Evolutionary conservation across 1,139 yeast species (phyloP), one percentile per base, ranked within the genome.

Genomic region (Yamadazyma sp.): DNA sequence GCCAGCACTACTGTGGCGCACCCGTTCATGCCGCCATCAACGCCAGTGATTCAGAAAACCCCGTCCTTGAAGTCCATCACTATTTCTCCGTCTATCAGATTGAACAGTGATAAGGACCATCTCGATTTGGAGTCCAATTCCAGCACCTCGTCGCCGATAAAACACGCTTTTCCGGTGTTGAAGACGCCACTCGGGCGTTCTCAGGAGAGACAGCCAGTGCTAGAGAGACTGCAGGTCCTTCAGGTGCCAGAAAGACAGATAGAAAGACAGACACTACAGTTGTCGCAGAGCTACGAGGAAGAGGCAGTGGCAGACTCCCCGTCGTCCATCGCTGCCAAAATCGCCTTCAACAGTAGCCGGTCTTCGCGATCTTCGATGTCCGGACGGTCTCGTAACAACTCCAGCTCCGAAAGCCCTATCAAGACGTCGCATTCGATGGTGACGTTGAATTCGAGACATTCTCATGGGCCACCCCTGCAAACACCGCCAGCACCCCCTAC

Each of bases 31-130:
- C 29, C 47, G 7, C 60, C 61, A 7, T 45, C 48, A 3, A 53
- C 59, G 14, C 61, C 63, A 14, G 38, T 47, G 16, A 45, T 52
- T 13, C 46, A 43, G n/a, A 57, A 59, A 38, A 56, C 70, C 2
- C 66, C 70, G 6, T 65, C 71, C 2, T 47, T 67, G 20, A 67
- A 67, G 40, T 64, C 72, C 9, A 56, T 67, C 23, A 65, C 72
- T 3, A 67, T 67, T 6, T 66, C 73, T 4, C 73, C 73, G 3
- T 64, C 68, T 27, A 47, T 59, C 2, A 46, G 69, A 34, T 25
- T 45, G 15, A 44, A 45, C 17, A 38, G 42, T 3, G 49, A 44
- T 6, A 29, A 31, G 14, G 51, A 47, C 22, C 35, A 37, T 11
- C 29, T 45, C 7, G 51, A 46, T 16, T 14, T 38, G 10, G 50